Evolutionary conservation across 495 filamentous ascomycete genomes (phyloP), one percentile per base, ranked within the genome.

Genomic region (Cudoniella acicularis): DNA sequence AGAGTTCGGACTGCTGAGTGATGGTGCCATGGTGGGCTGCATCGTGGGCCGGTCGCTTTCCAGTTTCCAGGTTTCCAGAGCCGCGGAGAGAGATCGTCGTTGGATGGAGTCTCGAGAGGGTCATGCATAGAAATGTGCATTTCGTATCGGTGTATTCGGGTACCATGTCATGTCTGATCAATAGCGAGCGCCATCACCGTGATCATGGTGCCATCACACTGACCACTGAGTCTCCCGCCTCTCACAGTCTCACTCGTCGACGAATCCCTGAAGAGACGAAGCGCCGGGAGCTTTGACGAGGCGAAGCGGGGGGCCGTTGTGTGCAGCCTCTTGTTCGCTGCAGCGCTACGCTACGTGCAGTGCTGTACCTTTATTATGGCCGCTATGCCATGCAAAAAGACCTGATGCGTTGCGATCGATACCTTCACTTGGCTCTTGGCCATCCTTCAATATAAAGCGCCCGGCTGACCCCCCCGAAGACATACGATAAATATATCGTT

Each of bases 251-350:
- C 36, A 16, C n/a, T 16, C 11, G 17, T 54, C 54, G 27, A 42
- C 59, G 51, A 62, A 62, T 62, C 53, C 42, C 49, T 57, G 59
- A 30, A 16, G 40, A 27, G 47, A 56, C 52, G 53, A 62, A 62
- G 59, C 59, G 59, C 59, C 59, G 59, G 53, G 52, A 1, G 22
- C 9, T 8, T 24, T 16, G 46, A 23, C n/a, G 59, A 25, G 55
- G 51, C 57, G 56, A n/a, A n/a, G n/a, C n/a, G n/a, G n/a, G 17
- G 47, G 47, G 48, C 46, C 54, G 42, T 42, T 25, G 43, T 41
- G 47, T 20, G 49, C 49, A 49, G 57, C 36, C 16, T 52, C 22
- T 36, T 10, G 16, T 2, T 17, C 21, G n/a, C 4, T 23, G 57
- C 40, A 26, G 49, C 24, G 21, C 46, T 17, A 17, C 9, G 16